Base-by-base conservation (phyloP, 257 asterid species). In the Linaria vulgaris region DNA sequence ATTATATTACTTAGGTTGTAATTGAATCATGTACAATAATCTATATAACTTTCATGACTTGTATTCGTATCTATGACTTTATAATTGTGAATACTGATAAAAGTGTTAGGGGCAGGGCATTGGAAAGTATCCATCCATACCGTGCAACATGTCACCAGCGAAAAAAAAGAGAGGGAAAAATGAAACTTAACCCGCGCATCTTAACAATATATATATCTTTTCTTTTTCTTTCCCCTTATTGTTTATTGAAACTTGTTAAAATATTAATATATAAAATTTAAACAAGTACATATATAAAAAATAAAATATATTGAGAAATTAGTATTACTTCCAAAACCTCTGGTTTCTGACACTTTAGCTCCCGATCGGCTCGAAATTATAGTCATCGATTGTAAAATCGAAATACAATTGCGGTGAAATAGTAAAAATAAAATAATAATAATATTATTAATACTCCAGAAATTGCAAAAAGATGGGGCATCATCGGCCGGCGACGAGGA, bases 401-500 rank as follows among this genome's bases (percentile, higher is more conserved):
- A 27, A 6, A 27, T 6, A 27, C 3, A 27, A 7, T n/a, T 6
- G 8, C 11, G 16, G 53, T 47, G 53, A 47, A n/a, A n/a, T 60
- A 34, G 41, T 34, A 34, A 53, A 68, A 10, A 12, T 3, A 8
- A 34, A 22, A 25, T 45, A 23, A 56, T 39, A 11, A 44, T 61
- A 50, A 70, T 37, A 48, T 58, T 12, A 31, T 54, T 59, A 13
- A 46, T 2, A 30, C 50, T 46, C 46, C 37, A 66, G 58, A 56
- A 56, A 48, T 44, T 47, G 10, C 30, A n/a, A 47, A 56, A 69
- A 64, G 72, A 89, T 89, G 98, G 84, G 92, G 55, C 78, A 85
- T 78, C 79, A 83, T 64, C 84, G 98, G 30, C 98, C 98, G 41
- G 63, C 87, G 22, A 89, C 99, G 69, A 80, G 97, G 69, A 85